Base-by-base conservation (phyloP, 139 green algal genomes). In the Chlorella sp. region DNA sequence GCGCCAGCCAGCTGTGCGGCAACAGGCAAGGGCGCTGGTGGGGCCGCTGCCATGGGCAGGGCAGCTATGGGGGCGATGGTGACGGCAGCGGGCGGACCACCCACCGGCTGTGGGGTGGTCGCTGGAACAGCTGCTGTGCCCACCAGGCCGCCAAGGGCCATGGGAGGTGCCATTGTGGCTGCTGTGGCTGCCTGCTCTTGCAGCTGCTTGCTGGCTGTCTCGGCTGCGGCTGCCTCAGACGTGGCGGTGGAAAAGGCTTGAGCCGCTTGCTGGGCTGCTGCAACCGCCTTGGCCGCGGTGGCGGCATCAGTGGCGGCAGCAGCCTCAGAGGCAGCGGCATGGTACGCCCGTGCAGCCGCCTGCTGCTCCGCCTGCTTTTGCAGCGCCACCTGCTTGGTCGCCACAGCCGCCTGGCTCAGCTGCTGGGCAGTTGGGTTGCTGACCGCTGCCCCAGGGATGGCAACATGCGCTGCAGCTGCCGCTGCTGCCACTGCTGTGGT, bases 281-380 rank as follows among this genome's bases (percentile, higher is more conserved):
- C 74, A 34, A 67, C 28, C n/a, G 74, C 74, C 48, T 32, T 46
- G n/a, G 32, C 46, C 13, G 48, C 48, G 5, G 17, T n/a, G 74
- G n/a, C 48, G 6, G 32, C n/a, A 44, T 67, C 48, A 9, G 46
- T 64, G 6, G 74, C 74, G 1, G 32, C n/a, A 1, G n/a, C 74
- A 22, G 48, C 74, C n/a, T 80, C 38, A 11, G 48, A 60, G 5
- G 74, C 54, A 1, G 76, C 76, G 1, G 36, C 76, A 40, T 81
- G 76, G 41, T 74, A 83, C 26, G 77, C 77, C 7, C 40, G 60
- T 0, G 30, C 77, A 0, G 77, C 77, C 28, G 58, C 41, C 40
- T 41, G 40, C 77, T 83, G 77, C 77, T 83, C 77, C n/a, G n/a
- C 41, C 22, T 44, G 41, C 83, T 87, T 87, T 14, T 74, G 73